Evolutionary conservation across 129 eudicot genomes (phyloP), one percentile per base, ranked within the genome.

Genomic region (Helianthus annuus): DNA sequence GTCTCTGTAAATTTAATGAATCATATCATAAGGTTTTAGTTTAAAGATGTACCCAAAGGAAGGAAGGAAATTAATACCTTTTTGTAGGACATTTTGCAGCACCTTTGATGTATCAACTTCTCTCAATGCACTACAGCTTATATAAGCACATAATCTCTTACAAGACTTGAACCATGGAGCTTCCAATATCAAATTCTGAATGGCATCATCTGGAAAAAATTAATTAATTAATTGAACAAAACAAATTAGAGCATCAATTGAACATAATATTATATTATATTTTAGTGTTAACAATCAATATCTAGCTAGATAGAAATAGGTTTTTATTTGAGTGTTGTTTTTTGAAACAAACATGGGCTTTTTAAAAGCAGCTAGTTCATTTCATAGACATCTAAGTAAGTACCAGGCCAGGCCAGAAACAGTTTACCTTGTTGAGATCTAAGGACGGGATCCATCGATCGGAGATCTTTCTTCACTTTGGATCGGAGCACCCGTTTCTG

Each of bases 121-220:
- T 77, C 97, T 79, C 39, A 90, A 75, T 45, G 95, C 72, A 65
- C 79, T 77, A 38, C 91, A 92, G 67, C 94, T 89, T 63, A 92
- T 95, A 71, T 95, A 95, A 48, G 99, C 99, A 83, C 99, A 90
- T 78, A 95, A 75, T 62, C 99, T 75, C 76, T 77, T 81, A 74
- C 87, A 79, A 42, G 96, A 84, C 82, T 88, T 95, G 79, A 86
- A 95, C 97, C 99, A 95, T 57, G 99, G 97, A 79, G 97, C 96
- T 77, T 90, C 96, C 87, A 95, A 59, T 49, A 95, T 81, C 17
- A 80, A 53, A 14, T 66, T 87, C 75, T 95, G 97, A 45, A 95
- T 95, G 11, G 86, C 87, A 46, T 81, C 85, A 70, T 90, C 99
- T 95, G 83, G 14, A 73, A 24, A 55, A 7, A 58, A 54, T 29